These are phyloP conservation scores for Fraxinus xanthoxyloides DNA, from an alignment of 305 asterid genomes.

Conservation along the genomic window DNA sequence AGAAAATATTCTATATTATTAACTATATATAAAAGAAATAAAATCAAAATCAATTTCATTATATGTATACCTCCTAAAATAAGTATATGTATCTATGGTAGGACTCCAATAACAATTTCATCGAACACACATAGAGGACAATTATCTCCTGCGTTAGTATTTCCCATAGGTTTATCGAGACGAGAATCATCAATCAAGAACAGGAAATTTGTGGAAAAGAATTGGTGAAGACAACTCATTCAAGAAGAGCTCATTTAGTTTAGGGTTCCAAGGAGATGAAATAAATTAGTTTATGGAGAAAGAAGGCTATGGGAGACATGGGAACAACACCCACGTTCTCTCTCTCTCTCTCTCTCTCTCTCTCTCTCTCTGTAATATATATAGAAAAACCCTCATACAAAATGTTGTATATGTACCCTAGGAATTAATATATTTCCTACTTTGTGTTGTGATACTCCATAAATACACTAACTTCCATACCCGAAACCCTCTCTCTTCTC, in stretches of 20 bases:
- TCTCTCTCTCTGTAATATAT: neutral
- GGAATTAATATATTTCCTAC: constrained; percentile 24
- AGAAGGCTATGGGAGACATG: constrained; percentile 53
- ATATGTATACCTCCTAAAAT: neutral
- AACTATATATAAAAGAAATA: neutral
- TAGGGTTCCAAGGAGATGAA: constrained; percentile 57
- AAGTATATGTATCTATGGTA: neutral
- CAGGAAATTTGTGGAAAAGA: neutral
- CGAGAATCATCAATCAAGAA: neutral
- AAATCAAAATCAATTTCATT: neutral
- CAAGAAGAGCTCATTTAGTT: constrained; percentile 39
- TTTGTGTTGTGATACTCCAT: constrained; percentile 39
- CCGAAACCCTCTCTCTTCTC: constrained; percentile 38
- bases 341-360: constrained; percentile 45
- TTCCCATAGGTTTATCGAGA: neutral
- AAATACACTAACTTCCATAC: constrained; percentile 46
- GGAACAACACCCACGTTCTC: constrained; percentile 86
- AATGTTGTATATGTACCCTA: constrained; percentile 28
- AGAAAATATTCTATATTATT: no score
- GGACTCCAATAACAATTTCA: neutral
- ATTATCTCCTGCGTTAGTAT: neutral
- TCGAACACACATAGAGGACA: neutral
- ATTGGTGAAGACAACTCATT: constrained; percentile 33
- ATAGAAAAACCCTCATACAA: constrained; percentile 19
- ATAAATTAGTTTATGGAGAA: constrained; percentile 29